phyloP scores from a whole-genome alignment of 257 asterid species.

The Dorcoceras hygrometricum region DNA sequence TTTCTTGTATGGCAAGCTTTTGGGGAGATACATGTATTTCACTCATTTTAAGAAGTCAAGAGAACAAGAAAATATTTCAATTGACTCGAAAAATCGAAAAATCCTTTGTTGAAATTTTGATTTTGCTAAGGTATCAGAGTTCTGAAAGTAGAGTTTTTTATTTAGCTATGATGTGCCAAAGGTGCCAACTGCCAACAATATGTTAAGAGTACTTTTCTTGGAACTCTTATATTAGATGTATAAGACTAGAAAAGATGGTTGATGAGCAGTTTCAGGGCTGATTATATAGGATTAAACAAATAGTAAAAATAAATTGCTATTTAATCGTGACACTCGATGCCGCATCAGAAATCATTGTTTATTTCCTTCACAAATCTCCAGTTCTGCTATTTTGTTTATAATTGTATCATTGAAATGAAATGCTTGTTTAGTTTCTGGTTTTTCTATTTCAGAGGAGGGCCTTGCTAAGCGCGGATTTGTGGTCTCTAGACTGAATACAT shows the following conservation, averaged over 20 bases:
- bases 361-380: neutral
- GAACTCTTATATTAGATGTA: neutral
- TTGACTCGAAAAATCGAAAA: conserved; percentile 1
- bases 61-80: neutral
- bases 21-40: no score
- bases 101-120: neutral
- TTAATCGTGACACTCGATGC: neutral
- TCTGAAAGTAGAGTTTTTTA: neutral
- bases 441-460: conserved; percentile 69
- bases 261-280: neutral
- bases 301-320: neutral
- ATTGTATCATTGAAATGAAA: neutral
- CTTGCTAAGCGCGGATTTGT: conserved; percentile 83
- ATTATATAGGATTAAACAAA: neutral
- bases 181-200: no score
- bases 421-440: conserved; percentile 2
- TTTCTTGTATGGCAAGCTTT: no score
- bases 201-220: neutral
- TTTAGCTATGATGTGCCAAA: neutral
- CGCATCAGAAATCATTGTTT: neutral
- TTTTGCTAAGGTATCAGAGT: neutral
- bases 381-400: neutral
- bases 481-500: conserved; percentile 84
- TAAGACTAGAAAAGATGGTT: neutral
- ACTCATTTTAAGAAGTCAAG: conserved; percentile 3